phyloP scores from a whole-genome alignment of 2,329 filamentous ascomycete species.

The Paecilomyces niveus region DNA sequence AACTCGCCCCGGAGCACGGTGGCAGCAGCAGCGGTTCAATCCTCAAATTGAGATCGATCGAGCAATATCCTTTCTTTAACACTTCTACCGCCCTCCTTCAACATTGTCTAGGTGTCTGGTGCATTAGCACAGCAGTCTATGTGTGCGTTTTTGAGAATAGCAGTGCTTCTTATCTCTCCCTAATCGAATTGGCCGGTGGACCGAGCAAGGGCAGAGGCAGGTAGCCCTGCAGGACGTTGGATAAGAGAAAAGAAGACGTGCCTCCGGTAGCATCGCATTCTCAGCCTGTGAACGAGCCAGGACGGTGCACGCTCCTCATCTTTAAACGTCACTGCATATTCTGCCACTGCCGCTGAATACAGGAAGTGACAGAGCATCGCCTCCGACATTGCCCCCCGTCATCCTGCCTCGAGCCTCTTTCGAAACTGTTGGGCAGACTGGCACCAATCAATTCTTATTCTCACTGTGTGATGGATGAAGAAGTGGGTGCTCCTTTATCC shows the following conservation, averaged over 20 bases:
- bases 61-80: background rate
- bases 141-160: background rate
- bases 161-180: background rate
- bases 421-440: background rate
- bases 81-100: background rate
- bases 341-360: no score
- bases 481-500: constrained; percentile 1
- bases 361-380: background rate
- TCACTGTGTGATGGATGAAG: constrained; percentile 4
- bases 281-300: background rate
- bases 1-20: background rate
- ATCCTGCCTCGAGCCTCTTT: background rate
- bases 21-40: background rate
- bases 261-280: background rate
- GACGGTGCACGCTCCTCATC: background rate
- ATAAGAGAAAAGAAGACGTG: background rate
- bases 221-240: background rate
- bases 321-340: no score
- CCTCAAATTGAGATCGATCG: background rate
- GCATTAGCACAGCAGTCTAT: background rate
- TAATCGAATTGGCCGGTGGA: background rate
- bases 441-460: background rate
- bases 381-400: background rate
- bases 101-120: background rate
- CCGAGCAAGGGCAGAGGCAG: background rate